Percentiles rank a stretch among this genome's conserved stretches.
These are phyloP conservation scores for Cercophora sp. DNA, from an alignment of 495 filamentous ascomycete species.

Conservation along the genomic window DNA sequence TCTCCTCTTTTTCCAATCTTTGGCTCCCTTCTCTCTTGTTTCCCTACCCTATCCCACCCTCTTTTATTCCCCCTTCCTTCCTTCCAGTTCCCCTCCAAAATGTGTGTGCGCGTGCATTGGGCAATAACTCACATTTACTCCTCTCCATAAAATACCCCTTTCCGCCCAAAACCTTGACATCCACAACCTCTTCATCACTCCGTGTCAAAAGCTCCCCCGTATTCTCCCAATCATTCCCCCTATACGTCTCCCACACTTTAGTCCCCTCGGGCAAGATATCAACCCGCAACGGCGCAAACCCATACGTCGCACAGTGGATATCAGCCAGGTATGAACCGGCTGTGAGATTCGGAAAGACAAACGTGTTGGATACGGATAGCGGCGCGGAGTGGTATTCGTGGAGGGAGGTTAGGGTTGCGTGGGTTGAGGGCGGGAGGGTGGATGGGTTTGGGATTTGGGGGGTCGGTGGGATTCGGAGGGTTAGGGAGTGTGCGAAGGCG, in stretches of 20 bases:
- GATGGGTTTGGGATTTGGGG: constrained; percentile 49
- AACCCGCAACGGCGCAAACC: constrained; percentile 70
- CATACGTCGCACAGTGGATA: constrained; percentile 65
- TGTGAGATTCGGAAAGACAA: constrained; percentile 66
- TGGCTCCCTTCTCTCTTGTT: too few species aligned
- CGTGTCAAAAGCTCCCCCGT: constrained; percentile 60
- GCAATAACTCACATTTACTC: constrained; percentile 60
- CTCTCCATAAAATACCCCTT: constrained; percentile 74
- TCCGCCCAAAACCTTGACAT: constrained; percentile 54
- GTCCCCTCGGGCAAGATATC: constrained; percentile 58
- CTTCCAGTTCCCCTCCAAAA: too few species aligned
- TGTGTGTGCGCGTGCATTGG: too few species aligned
- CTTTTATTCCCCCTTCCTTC: too few species aligned
- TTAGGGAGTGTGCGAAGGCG: constrained; percentile 16
- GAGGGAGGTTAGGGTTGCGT: constrained; percentile 64
- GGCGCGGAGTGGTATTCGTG: constrained; percentile 49
- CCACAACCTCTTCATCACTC: constrained; percentile 38
- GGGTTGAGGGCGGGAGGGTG: constrained; percentile 62
- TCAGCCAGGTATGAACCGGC: constrained; percentile 74
- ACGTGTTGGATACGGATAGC: constrained; percentile 60
- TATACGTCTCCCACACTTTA: constrained; percentile 75
- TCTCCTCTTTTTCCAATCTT: too few species aligned
- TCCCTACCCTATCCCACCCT: too few species aligned
- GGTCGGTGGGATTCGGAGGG: constrained; percentile 46
- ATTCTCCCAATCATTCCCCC: constrained; percentile 85